Evolutionary conservation across 129 eudicot genomes (phyloP).

Genomic region (Arctium minus): DNA sequence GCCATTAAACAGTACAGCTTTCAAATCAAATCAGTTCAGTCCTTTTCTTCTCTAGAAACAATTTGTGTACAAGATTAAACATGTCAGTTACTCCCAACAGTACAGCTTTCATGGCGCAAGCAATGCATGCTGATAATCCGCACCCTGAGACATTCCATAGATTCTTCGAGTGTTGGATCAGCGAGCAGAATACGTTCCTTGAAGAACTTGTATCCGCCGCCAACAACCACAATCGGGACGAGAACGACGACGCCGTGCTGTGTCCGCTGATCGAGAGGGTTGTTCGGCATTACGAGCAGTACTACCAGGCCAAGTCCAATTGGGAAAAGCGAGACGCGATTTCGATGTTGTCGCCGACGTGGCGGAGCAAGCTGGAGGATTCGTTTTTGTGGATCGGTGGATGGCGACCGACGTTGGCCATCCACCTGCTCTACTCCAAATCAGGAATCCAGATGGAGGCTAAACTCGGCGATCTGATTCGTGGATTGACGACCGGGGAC

Average conservation of each 20-base stretch:
- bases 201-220: slow-evolving; percentile 41
- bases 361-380: slow-evolving; percentile 53
- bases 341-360: slow-evolving; percentile 43
- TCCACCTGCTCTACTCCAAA: slow-evolving; percentile 57
- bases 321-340: slow-evolving; percentile 41
- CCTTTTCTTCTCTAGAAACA: background rate
- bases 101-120: slow-evolving; percentile 25
- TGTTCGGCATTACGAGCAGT: slow-evolving; percentile 47
- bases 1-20: too few relatives aligned
- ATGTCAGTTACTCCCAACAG: slow-evolving; percentile 10
- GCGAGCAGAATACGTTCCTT: slow-evolving; percentile 46
- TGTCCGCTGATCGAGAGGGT: slow-evolving; percentile 34
- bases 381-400: slow-evolving; percentile 78
- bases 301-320: slow-evolving; percentile 41
- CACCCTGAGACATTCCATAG: slow-evolving; percentile 36
- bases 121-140: slow-evolving; percentile 11
- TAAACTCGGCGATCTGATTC: slow-evolving; percentile 31
- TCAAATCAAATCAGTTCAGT: too few relatives aligned
- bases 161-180: slow-evolving; percentile 63
- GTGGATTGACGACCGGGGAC: slow-evolving; percentile 34
- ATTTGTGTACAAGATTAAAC: background rate
- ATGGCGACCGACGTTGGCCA: slow-evolving; percentile 66
- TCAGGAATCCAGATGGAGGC: slow-evolving; percentile 59
- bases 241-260: slow-evolving; percentile 13
- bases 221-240: background rate